A percentile compares a stretch with the other conserved stretches of the same genome.
phyloP scores from a whole-genome alignment of 2,329 filamentous ascomycete species.

The Arthrobotrys entomopaga region DNA sequence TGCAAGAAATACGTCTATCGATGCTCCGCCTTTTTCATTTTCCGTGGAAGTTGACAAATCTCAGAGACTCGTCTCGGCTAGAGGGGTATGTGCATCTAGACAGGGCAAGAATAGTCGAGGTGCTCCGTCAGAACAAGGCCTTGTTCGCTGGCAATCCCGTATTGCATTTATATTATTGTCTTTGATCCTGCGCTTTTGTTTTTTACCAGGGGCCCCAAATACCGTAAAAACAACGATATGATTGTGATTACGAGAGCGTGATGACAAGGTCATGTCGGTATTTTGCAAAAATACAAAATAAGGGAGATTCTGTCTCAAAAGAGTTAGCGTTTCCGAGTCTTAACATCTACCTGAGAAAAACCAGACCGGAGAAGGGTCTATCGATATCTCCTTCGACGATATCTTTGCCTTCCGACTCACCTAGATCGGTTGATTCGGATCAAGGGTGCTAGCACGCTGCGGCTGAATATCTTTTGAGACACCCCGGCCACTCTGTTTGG shows the following conservation, averaged over 20 bases:
- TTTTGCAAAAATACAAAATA: not conserved
- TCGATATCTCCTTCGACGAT: not conserved
- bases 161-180: not conserved
- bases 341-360: not conserved
- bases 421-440: slow-evolving; percentile 22
- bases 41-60: not conserved
- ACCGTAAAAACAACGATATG: slow-evolving; percentile 6
- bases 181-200: slow-evolving; percentile 40
- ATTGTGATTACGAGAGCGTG: slow-evolving; percentile 1
- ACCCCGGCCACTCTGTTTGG: slow-evolving; percentile 19
- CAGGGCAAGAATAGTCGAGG: slow-evolving; percentile 18
- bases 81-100: not conserved
- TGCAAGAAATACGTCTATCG: not conserved
- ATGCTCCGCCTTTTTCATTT: slow-evolving; percentile 10
- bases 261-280: not conserved
- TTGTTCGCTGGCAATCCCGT: not conserved
- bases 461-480: slow-evolving; percentile 39
- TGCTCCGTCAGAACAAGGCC: slow-evolving; percentile 2
- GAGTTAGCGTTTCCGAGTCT: not conserved
- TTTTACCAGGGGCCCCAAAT: slow-evolving; percentile 7
- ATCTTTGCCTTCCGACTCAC: slow-evolving; percentile 36
- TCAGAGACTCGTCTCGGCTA: not conserved
- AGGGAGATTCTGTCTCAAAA: not conserved
- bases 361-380: slow-evolving; percentile 1
- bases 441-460: slow-evolving; percentile 16